Conservation (phyloP, 345 rosid species). For the Rhizophora apiculata region DNA sequence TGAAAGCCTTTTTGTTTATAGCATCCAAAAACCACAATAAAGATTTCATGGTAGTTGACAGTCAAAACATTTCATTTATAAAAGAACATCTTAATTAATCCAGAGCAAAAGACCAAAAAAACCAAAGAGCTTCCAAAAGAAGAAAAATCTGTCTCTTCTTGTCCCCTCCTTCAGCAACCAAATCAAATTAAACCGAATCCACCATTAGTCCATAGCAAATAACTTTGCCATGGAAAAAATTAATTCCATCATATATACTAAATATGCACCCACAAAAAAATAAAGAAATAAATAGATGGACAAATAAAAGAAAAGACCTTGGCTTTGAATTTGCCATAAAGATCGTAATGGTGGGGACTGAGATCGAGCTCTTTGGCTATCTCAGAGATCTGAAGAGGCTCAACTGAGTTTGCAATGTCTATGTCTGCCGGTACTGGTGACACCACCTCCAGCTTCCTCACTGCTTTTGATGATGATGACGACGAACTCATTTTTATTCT, state of each 20-base stretch:
- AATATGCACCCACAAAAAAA: neutral
- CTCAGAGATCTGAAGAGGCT: constrained; percentile 80
- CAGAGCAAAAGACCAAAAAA: too few species aligned
- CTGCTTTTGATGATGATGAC: constrained; percentile 24
- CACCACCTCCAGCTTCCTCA: constrained; percentile 64
- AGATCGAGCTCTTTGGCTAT: constrained; percentile 77
- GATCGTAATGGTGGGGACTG: constrained; percentile 70
- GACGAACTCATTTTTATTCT: constrained; percentile 39
- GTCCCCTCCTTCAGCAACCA: neutral
- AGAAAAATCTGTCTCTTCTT: neutral
- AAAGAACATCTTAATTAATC: too few species aligned
- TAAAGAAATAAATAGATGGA: neutral
- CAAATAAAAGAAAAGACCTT: constrained; percentile 47
- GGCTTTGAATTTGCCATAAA: constrained; percentile 92
- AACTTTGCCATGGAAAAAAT: too few species aligned
- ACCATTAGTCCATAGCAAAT: neutral
- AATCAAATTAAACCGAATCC: neutral
- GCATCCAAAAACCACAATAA: too few species aligned
- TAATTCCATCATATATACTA: neutral
- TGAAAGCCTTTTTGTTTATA: too few species aligned
- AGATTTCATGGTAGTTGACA: too few species aligned
- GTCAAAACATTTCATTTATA: too few species aligned
- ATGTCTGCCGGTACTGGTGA: constrained; percentile 97
- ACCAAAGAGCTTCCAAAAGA: neutral
- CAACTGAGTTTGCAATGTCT: constrained; percentile 85